phyloP scores from a whole-genome alignment of 2,329 filamentous ascomycete genomes.

The Arthroderma sp. region DNA sequence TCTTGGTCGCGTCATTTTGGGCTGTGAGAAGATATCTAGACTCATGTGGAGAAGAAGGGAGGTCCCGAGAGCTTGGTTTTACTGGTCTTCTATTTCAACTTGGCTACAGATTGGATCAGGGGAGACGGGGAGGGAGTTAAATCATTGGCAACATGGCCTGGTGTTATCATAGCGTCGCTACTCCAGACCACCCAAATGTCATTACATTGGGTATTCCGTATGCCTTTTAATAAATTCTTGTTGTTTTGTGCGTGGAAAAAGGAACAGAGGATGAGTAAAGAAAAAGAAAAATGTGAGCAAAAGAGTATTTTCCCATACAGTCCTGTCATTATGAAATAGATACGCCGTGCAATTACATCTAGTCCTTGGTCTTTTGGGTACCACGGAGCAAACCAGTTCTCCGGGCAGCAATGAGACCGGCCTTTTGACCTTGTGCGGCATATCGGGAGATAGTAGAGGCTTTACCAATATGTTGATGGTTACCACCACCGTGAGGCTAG shows the following conservation, averaged over 20 bases:
- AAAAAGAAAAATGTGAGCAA: background rate
- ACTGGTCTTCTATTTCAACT: too few relatives aligned
- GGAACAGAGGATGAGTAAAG: background rate
- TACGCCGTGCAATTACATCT: constrained; percentile 44
- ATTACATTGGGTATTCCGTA: too few relatives aligned
- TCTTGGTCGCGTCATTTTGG: too few relatives aligned
- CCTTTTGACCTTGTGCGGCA: constrained; percentile 97
- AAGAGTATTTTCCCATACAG: constrained; percentile 6
- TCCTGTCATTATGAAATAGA: constrained; percentile 17
- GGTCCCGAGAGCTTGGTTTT: too few relatives aligned
- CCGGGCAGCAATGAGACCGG: constrained; percentile 98
- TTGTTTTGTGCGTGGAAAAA: background rate
- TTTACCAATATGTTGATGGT: constrained; percentile 99
- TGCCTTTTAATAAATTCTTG: too few relatives aligned
- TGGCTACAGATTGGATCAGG: too few relatives aligned
- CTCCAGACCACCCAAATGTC: too few relatives aligned
- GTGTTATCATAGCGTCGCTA: too few relatives aligned
- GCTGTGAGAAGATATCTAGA: too few relatives aligned
- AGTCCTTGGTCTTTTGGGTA: constrained; percentile 99
- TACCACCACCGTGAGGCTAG: constrained; percentile 89
- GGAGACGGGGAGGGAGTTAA: too few relatives aligned
- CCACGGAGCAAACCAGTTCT: constrained; percentile 99
- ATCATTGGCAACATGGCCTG: too few relatives aligned
- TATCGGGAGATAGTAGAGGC: constrained; percentile 98
- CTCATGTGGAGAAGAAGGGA: too few relatives aligned